These are phyloP conservation scores for Cyclocybe aegerita DNA, from an alignment of 768 basidiomycete species.

Conservation along the genomic window DNA sequence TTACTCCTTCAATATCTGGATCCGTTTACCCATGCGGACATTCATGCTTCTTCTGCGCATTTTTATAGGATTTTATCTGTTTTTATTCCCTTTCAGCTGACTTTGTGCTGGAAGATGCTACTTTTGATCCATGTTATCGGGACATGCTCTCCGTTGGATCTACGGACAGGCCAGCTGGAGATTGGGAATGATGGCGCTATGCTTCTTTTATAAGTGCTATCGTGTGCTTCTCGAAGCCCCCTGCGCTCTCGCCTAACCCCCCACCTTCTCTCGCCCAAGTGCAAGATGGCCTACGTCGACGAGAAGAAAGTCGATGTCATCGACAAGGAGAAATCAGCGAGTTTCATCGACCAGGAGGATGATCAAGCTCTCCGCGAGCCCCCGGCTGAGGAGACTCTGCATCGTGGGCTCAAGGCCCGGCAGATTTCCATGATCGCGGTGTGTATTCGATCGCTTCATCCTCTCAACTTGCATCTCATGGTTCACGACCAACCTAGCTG, in stretches of 20 bases:
- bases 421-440: slow-evolving; percentile 60
- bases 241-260: not conserved
- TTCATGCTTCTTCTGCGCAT: not conserved
- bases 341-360: slow-evolving; percentile 18
- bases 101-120: too few relatives aligned
- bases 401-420: slow-evolving; percentile 49
- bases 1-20: not conserved
- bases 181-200: too few relatives aligned
- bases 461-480: not conserved
- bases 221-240: not conserved
- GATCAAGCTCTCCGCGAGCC: slow-evolving; percentile 33
- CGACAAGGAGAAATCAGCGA: slow-evolving; percentile 14
- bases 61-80: too few relatives aligned
- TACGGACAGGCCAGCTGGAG: too few relatives aligned
- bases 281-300: slow-evolving; percentile 24
- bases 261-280: not conserved
- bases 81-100: too few relatives aligned
- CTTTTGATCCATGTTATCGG: too few relatives aligned
- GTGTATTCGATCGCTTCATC: slow-evolving; percentile 6
- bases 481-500: slow-evolving; percentile 25
- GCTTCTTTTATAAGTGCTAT: not conserved
- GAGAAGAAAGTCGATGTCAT: slow-evolving; percentile 11
- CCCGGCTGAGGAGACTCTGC: slow-evolving; percentile 34
- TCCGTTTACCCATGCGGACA: slow-evolving; percentile 6
- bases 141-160: too few relatives aligned